phyloP scores from a whole-genome alignment of 164 flowering plant genomes.

The Sedum album region DNA sequence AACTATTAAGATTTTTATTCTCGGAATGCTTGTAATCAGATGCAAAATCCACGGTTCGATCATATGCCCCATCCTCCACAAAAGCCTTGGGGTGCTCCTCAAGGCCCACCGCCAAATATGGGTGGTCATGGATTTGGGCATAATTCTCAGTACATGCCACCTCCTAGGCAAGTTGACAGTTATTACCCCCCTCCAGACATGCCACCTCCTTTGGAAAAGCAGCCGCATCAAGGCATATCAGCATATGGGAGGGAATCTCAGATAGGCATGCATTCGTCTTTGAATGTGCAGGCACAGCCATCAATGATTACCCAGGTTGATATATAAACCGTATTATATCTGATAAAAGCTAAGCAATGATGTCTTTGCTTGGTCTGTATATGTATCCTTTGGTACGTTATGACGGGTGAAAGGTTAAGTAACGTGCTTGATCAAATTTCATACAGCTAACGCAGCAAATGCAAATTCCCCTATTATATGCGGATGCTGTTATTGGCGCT shows the following conservation, averaged over 20 bases:
- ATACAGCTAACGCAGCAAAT: too few relatives aligned
- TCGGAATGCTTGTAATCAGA: slow-evolving; percentile 24
- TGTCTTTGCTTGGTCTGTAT: neutral
- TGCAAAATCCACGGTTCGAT: slow-evolving; percentile 66
- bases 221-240: slow-evolving; percentile 62
- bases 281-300: too few relatives aligned
- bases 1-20: neutral
- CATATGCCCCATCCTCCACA: slow-evolving; percentile 67
- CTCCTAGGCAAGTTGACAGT: slow-evolving; percentile 63
- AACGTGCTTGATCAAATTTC: slow-evolving; percentile 1
- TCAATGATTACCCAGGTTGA: slow-evolving; percentile 63
- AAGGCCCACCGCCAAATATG: slow-evolving; percentile 49
- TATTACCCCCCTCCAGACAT: too few relatives aligned
- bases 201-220: slow-evolving; percentile 73
- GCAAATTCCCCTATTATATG: too few relatives aligned
- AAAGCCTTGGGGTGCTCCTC: slow-evolving; percentile 84
- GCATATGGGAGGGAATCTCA: slow-evolving; percentile 77
- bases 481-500: too few relatives aligned
- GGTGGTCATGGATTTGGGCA: slow-evolving; percentile 59
- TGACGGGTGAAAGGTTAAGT: neutral
- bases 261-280: slow-evolving; percentile 41
- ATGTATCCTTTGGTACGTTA: neutral
- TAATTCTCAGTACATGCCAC: slow-evolving; percentile 71
- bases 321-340: neutral
- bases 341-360: too few relatives aligned